phyloP scores from a whole-genome alignment of 805 yeast genomes.

The Barnettozyma vustinii region DNA sequence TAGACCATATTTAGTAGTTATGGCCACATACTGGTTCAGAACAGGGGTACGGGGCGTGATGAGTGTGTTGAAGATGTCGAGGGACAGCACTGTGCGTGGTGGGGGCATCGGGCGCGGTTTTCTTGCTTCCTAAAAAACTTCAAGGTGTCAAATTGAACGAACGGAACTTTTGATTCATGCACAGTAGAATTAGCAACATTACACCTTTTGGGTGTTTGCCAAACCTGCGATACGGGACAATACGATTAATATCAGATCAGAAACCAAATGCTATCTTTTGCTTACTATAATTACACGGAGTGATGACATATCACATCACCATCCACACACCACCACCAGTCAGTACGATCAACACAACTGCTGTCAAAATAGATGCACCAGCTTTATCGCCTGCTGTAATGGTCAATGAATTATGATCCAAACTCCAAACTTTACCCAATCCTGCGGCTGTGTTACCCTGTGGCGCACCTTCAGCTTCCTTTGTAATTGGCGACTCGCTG shows the following conservation, averaged over 20 bases:
- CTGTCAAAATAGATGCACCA: conserved; percentile 86
- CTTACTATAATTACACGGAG: too few relatives aligned
- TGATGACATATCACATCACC: conserved; percentile 35
- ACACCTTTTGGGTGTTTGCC: too few relatives aligned
- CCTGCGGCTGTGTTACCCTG: conserved; percentile 47
- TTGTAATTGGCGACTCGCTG: conserved; percentile 47
- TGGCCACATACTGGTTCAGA: conserved; percentile 39
- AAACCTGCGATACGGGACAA: too few relatives aligned
- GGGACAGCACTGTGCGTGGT: background rate
- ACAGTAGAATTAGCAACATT: too few relatives aligned
- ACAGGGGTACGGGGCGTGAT: background rate
- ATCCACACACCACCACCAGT: conserved; percentile 77
- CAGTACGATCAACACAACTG: conserved; percentile 52
- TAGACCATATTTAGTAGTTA: conserved; percentile 43
- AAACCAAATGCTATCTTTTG: too few relatives aligned
- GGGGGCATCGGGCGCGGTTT: background rate
- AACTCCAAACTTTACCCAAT: conserved; percentile 31
- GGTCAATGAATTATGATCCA: conserved; percentile 32
- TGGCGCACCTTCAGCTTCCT: conserved; percentile 45
- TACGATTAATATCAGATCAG: too few relatives aligned
- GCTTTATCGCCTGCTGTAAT: conserved; percentile 63
- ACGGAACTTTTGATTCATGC: too few relatives aligned
- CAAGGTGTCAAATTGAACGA: too few relatives aligned
- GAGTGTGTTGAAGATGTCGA: conserved; percentile 3
- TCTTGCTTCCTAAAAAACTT: too few relatives aligned